Evolutionary conservation across 2,329 filamentous ascomycete species (phyloP).

Genomic region (Lachnellula subtilissima): DNA sequence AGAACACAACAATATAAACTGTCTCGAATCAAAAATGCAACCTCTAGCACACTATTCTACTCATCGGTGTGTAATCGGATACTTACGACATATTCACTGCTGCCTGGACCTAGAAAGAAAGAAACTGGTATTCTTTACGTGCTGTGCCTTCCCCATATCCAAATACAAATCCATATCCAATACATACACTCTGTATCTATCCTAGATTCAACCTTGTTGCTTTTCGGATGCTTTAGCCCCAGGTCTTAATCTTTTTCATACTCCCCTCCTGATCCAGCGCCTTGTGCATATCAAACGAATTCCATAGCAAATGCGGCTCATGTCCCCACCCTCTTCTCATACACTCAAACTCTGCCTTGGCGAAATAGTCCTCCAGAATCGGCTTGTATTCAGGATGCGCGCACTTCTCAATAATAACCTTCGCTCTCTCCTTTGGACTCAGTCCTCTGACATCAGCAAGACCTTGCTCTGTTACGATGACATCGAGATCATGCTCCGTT

Average conservation of each 20-base stretch:
- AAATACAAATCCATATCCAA: background rate
- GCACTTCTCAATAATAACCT: constrained; percentile 83
- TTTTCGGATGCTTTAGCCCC: constrained; percentile 21
- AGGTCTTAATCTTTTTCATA: constrained; percentile 52
- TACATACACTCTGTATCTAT: background rate
- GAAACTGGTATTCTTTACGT: too few relatives aligned
- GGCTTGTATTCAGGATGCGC: constrained; percentile 80
- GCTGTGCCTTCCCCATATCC: too few relatives aligned
- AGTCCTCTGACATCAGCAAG: constrained; percentile 82
- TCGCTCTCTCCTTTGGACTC: constrained; percentile 71
- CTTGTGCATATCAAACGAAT: constrained; percentile 85
- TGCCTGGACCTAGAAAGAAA: too few relatives aligned
- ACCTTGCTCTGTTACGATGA: constrained; percentile 73
- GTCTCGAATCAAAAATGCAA: too few relatives aligned
- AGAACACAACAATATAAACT: too few relatives aligned
- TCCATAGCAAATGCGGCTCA: constrained; percentile 82
- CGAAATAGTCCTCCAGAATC: constrained; percentile 76
- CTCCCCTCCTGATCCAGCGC: constrained; percentile 76
- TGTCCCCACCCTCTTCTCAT: constrained; percentile 83
- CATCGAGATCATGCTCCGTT: constrained; percentile 87
- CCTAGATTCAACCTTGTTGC: background rate
- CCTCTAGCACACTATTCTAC: too few relatives aligned
- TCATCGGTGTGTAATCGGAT: too few relatives aligned
- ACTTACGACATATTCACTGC: too few relatives aligned
- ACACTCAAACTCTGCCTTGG: constrained; percentile 82